Evolutionary conservation across 2,329 filamentous ascomycete species (phyloP).

Genomic region (Pestalotiopsis fici): DNA sequence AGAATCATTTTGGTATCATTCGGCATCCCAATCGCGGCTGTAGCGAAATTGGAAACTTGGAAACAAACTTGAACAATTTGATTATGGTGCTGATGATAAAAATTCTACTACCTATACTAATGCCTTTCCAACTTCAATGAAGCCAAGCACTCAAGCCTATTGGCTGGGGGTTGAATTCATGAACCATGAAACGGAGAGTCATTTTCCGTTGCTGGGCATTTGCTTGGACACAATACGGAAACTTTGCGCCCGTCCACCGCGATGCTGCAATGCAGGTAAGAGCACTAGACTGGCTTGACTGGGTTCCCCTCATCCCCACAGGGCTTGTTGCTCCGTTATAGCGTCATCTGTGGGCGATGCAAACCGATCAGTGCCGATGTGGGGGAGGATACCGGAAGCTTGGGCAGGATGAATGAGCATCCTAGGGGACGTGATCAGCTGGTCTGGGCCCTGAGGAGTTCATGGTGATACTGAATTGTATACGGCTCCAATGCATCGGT

Average conservation of each 20-base stretch:
- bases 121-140: too few species aligned
- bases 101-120: too few species aligned
- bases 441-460: background rate
- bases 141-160: too few species aligned
- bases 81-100: too few species aligned
- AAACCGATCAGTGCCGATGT: background rate
- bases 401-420: background rate
- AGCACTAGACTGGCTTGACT: constrained; percentile 4
- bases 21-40: too few species aligned
- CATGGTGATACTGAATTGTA: too few species aligned
- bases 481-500: background rate
- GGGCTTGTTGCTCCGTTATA: background rate
- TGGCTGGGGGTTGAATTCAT: too few species aligned
- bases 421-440: background rate
- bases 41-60: too few species aligned
- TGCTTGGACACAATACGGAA: background rate
- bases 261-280: background rate
- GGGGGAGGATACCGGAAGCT: background rate
- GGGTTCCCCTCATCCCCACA: background rate
- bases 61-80: too few species aligned
- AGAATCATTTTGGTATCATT: too few species aligned
- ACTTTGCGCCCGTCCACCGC: background rate
- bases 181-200: background rate
- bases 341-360: background rate
- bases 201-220: background rate